Percentiles rank a stretch among this genome's conserved stretches.
phyloP scores from a whole-genome alignment of 805 yeast genomes.

The Barnettozyma wickerhamii region DNA sequence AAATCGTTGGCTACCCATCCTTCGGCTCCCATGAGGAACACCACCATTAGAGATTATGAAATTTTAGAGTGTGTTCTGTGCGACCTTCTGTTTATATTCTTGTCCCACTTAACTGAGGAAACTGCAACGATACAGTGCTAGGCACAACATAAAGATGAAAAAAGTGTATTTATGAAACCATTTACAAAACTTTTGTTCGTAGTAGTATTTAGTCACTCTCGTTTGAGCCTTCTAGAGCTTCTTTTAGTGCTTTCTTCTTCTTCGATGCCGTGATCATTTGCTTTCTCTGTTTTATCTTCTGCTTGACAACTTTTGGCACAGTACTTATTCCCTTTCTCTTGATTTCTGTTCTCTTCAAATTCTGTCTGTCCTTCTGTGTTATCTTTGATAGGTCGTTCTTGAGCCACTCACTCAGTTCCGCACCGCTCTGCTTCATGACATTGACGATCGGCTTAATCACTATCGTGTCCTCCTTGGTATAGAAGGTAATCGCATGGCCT shows the following conservation, averaged over 20 bases:
- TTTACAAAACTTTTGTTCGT: not conserved
- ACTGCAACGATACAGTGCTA: not conserved
- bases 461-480: conserved; percentile 81
- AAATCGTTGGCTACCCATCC: conserved; percentile 81
- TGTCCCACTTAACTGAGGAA: not conserved
- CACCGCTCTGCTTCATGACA: conserved; percentile 93
- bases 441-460: conserved; percentile 81
- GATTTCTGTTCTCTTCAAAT: conserved; percentile 50
- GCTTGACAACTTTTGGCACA: conserved; percentile 64
- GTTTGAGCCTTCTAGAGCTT: conserved; percentile 2
- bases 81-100: conserved; percentile 2
- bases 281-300: conserved; percentile 55
- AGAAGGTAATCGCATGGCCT: conserved; percentile 88
- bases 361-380: conserved; percentile 55
- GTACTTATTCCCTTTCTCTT: conserved; percentile 79
- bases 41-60: conserved; percentile 16
- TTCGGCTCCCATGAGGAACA: conserved; percentile 38
- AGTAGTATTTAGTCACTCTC: conserved; percentile 7
- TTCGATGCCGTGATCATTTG: conserved; percentile 79
- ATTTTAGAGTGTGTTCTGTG: not conserved
- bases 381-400: conserved; percentile 61
- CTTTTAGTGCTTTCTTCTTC: conserved; percentile 30
- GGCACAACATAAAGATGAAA: not conserved
- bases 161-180: conserved; percentile 8
- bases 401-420: conserved; percentile 76